Evolutionary conservation across 1,284 basidiomycete genomes (phyloP).

Genomic region (Grifola frondosa): DNA sequence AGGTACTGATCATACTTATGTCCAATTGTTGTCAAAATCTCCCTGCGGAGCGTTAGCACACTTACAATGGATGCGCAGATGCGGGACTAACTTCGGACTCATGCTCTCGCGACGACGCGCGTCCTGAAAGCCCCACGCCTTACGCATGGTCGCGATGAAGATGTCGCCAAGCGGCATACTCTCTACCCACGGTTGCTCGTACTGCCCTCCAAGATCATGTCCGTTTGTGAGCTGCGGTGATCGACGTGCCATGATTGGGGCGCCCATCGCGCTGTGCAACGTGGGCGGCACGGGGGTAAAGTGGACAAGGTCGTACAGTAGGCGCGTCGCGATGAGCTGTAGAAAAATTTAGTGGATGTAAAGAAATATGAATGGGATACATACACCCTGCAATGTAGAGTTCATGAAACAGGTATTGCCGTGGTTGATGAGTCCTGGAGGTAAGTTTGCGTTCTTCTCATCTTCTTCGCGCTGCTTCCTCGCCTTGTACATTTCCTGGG

Average conservation of each 20-base stretch:
- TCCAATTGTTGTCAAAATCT: constrained; percentile 69
- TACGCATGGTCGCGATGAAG: constrained; percentile 54
- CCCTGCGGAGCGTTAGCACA: constrained; percentile 32
- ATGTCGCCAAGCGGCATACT: constrained; percentile 67
- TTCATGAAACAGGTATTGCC: constrained; percentile 95
- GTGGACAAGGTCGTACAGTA: constrained; percentile 59
- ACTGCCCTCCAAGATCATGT: constrained; percentile 49
- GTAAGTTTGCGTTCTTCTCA: constrained; percentile 56
- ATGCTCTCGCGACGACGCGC: constrained; percentile 47
- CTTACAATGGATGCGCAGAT: no score
- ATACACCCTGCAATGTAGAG: constrained; percentile 73
- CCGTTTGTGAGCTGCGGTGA: constrained; percentile 70
- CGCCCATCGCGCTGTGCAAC: constrained; percentile 39
- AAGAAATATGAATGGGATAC: constrained; percentile 17
- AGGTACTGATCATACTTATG: constrained; percentile 92
- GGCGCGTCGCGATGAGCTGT: constrained; percentile 65
- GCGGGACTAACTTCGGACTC: constrained; percentile 59
- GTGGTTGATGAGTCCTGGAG: constrained; percentile 80
- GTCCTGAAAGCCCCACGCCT: constrained; percentile 61
- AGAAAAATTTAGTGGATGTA: background rate
- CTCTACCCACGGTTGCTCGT: constrained; percentile 51
- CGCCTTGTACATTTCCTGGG: constrained; percentile 62
- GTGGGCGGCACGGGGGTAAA: constrained; percentile 47
- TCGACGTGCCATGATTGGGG: constrained; percentile 44
- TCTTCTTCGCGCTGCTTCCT: constrained; percentile 60